Conservation (phyloP, 352 stramenopile genomes). For the Lagenidium sp. region DNA sequence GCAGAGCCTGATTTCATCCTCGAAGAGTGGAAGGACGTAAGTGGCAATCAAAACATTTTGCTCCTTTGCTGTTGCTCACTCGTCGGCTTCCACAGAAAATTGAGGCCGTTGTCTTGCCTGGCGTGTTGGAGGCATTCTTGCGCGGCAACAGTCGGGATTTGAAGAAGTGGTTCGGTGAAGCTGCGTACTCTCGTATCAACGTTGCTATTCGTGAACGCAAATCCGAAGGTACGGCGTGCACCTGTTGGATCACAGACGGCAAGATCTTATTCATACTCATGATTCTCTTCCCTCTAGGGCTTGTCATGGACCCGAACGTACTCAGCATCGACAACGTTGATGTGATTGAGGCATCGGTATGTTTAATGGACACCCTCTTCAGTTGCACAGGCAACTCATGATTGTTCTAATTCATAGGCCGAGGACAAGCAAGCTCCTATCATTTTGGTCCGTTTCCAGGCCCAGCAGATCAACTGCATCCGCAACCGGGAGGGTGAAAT, state of each 20-base stretch:
- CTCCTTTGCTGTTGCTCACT: too few species aligned
- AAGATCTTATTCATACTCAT: too few species aligned
- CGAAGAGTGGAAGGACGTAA: constrained; percentile 91
- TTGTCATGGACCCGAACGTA: constrained; percentile 93
- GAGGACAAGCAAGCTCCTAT: constrained; percentile 86
- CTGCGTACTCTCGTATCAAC: constrained; percentile 92
- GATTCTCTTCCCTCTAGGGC: constrained; percentile 12
- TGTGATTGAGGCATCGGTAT: constrained; percentile 90
- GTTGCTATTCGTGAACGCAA: constrained; percentile 93
- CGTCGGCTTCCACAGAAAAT: too few species aligned
- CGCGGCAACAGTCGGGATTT: constrained; percentile 92
- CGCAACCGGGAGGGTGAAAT: constrained; percentile 95
- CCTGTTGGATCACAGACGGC: too few species aligned
- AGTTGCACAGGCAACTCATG: too few species aligned
- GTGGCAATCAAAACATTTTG: too few species aligned
- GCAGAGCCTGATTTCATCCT: constrained; percentile 96
- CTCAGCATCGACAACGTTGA: constrained; percentile 96
- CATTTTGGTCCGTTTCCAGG: constrained; percentile 96
- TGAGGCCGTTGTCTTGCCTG: constrained; percentile 89
- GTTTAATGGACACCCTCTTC: too few species aligned
- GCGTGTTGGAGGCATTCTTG: constrained; percentile 94
- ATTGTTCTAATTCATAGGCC: background rate
- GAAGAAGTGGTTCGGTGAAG: constrained; percentile 95
- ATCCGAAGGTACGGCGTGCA: constrained; percentile 82
- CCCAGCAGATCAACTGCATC: constrained; percentile 99